phyloP scores from a whole-genome alignment of 495 filamentous ascomycete genomes.

The Penicillium verhagenii region DNA sequence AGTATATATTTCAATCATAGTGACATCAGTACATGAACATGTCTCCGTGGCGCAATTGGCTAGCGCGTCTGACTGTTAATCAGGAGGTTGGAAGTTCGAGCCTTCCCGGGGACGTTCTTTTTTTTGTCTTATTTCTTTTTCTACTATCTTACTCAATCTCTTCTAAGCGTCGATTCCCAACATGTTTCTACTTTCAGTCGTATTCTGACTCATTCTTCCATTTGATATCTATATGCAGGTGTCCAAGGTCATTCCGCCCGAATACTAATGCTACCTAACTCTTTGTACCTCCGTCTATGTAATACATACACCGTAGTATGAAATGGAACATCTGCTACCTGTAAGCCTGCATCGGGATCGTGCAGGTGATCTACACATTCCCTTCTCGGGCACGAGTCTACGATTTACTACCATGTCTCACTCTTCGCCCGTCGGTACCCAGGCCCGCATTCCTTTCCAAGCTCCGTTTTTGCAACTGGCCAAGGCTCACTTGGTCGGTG shows the following conservation, averaged over 20 bases:
- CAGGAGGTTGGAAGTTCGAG: conserved; percentile 51
- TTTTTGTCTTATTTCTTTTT: conserved; percentile 11
- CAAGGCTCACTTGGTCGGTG: background rate
- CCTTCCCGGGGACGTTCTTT: conserved; percentile 40
- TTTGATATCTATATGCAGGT: background rate
- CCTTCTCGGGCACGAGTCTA: conserved; percentile 1
- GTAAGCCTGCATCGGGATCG: conserved; percentile 2
- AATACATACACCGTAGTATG: background rate
- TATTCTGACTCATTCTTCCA: conserved; percentile 1
- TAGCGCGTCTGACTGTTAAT: conserved; percentile 54
- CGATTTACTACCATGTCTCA: conserved; percentile 12
- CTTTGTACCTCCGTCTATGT: background rate
- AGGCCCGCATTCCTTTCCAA: background rate
- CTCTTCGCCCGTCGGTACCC: conserved; percentile 2
- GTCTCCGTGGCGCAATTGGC: conserved; percentile 50
- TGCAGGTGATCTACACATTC: conserved; percentile 12
- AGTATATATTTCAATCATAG: background rate
- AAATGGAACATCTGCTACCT: background rate
- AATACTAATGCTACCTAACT: background rate
- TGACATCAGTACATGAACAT: background rate
- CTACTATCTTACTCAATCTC: background rate
- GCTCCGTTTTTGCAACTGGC: background rate
- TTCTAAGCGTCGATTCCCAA: background rate
- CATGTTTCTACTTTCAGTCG: too few species aligned
- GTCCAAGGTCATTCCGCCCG: background rate